Evolutionary conservation across 1,139 yeast genomes (phyloP), one percentile per base, ranked within the genome.

Genomic region (Pichia inconspicua): DNA sequence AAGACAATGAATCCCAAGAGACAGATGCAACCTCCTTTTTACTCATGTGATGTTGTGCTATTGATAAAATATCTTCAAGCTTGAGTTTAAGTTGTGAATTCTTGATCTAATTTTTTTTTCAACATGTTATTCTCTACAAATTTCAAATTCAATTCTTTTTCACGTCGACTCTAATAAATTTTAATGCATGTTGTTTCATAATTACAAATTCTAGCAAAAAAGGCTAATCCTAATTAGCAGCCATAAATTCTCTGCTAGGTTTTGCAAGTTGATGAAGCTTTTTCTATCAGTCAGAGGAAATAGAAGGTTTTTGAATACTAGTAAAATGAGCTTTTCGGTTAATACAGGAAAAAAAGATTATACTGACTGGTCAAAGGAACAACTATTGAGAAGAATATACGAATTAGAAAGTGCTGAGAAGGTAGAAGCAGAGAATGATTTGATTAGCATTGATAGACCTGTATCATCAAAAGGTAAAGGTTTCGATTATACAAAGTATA

Each of bases 401-500:
- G 64, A 66, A 41, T 70, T 82, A 34, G 89, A 83, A 58, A 55
- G 58, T 5, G 48, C 48, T 14, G n/a, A 17, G 3, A 15, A 10
- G 12, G 12, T 8, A 22, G 39, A 34, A 34, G 4, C 37, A 34
- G 12, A 34, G 2, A 15, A 34, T 8, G 36, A 25, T 12, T 27
- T 12, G 6, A 15, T 22, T 22, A 14, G 3, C 7, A 25, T 25
- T 3, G 59, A 56, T 9, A 19, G 49, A 19, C 54, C 50, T 19
- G 6, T 1, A 19, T 4, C 4, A 19, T 28, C 35, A 61, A 60
- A 52, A 48, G 17, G 64, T 49, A 82, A 76, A 60, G 66, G 63
- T 27, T 80, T 90, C 62, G 95, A 87, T 58, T 87, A 86, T 60
- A 69, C 80, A 22, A 81, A 78, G 53, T 80, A 79, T 59, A 60